Percentiles rank a stretch among this genome's conserved stretches.
phyloP scores from a whole-genome alignment of 1,284 basidiomycete species.

The Exsudoporus floridanus region DNA sequence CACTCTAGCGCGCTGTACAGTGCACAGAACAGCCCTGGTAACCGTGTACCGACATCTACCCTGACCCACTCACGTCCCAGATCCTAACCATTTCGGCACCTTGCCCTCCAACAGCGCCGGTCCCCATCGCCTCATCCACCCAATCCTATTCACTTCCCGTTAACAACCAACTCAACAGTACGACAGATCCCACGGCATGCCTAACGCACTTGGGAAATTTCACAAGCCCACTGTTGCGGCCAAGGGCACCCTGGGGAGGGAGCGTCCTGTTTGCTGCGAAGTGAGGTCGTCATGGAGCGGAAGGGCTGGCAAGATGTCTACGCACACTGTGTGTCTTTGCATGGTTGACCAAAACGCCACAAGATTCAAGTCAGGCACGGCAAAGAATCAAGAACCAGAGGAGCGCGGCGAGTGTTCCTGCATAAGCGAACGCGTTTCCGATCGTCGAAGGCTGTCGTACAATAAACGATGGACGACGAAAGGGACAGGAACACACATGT shows the following conservation, averaged over 20 bases:
- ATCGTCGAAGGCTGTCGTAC: conserved; percentile 18
- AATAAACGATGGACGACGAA: too few species aligned
- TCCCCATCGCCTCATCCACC: conserved; percentile 16
- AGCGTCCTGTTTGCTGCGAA: conserved; percentile 20
- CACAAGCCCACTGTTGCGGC: conserved; percentile 24
- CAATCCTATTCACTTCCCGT: conserved; percentile 21
- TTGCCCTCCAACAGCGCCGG: conserved; percentile 14
- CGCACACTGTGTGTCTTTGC: conserved; percentile 21
- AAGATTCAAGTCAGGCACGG: conserved; percentile 22
- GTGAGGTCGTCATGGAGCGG: conserved; percentile 19
- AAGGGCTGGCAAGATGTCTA: conserved; percentile 24
- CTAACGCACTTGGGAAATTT: conserved; percentile 26
- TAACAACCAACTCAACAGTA: conserved; percentile 22
- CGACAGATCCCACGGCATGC: conserved; percentile 19
- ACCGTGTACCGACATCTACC: not conserved
- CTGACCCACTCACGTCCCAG: not conserved
- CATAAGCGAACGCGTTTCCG: conserved; percentile 17
- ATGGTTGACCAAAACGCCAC: conserved; percentile 22
- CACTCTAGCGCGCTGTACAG: not conserved
- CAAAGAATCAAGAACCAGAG: conserved; percentile 13
- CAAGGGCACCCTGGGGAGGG: conserved; percentile 15
- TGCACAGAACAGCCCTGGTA: not conserved
- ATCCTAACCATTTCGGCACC: conserved; percentile 15
- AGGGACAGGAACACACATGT: not conserved
- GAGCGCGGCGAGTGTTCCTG: conserved; percentile 16